These are phyloP conservation scores for Monosporascus sp. DNA, from an alignment of 2,329 filamentous ascomycete genomes.

Conservation along the genomic window DNA sequence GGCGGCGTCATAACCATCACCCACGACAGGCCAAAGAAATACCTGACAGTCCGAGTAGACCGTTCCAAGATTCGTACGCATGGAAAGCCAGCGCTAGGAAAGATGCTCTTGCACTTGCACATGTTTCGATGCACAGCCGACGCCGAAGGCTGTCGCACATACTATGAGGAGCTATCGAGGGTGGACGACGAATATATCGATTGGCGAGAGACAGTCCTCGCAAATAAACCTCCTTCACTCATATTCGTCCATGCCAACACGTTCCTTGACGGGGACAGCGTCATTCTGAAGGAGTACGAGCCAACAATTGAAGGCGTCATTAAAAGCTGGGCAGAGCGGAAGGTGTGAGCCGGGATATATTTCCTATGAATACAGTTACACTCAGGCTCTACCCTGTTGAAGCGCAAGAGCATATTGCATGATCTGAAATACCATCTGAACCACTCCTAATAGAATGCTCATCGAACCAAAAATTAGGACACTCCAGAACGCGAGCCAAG, in stretches of 20 bases:
- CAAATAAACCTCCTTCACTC: constrained; percentile 50
- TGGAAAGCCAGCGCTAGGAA: constrained; percentile 52
- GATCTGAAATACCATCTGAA: constrained; percentile 18
- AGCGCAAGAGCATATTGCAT: constrained; percentile 8
- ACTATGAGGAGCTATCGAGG: constrained; percentile 53
- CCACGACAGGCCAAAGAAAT: constrained; percentile 37
- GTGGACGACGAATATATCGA: constrained; percentile 48
- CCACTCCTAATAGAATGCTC: constrained; percentile 12
- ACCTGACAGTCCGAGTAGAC: constrained; percentile 51
- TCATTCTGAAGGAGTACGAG: constrained; percentile 52
- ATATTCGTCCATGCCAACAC: constrained; percentile 64
- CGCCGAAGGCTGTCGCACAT: constrained; percentile 41
- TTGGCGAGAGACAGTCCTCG: constrained; percentile 51
- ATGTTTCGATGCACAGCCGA: constrained; percentile 61
- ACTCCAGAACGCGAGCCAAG: constrained; percentile 18
- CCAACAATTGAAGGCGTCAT: constrained; percentile 49
- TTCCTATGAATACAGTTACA: not conserved
- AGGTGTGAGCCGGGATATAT: constrained; percentile 10
- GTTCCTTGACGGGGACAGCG: constrained; percentile 29
- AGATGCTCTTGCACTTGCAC: constrained; percentile 54
- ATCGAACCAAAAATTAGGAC: constrained; percentile 14
- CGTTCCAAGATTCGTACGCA: constrained; percentile 49
- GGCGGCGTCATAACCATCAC: constrained; percentile 46
- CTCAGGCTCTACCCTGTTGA: not conserved
- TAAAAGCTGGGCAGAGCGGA: constrained; percentile 39